Conservation (phyloP, 345 rosid species). For the Laguncularia racemosa region DNA sequence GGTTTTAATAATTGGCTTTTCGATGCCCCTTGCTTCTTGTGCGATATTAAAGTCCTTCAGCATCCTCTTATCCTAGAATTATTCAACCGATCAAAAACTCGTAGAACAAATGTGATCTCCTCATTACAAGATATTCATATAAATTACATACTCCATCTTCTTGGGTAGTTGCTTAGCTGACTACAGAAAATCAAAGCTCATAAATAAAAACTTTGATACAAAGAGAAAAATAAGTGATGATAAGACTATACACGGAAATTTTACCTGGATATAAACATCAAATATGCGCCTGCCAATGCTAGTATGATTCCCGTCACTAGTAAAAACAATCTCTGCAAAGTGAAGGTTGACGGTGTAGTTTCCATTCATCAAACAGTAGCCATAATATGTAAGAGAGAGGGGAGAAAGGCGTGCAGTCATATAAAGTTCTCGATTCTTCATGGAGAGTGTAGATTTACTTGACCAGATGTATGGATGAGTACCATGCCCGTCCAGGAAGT, state of each 20-base stretch:
- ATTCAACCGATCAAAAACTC: not conserved
- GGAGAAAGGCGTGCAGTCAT: not conserved
- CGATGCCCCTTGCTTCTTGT: constrained; percentile 16
- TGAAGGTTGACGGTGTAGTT: constrained; percentile 4
- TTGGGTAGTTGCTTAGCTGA: no score
- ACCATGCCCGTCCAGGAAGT: constrained; percentile 5
- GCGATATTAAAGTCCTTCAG: constrained; percentile 14
- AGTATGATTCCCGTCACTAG: not conserved
- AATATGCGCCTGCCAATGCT: constrained; percentile 14
- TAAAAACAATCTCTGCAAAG: constrained; percentile 11
- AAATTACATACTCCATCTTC: not conserved
- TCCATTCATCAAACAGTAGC: constrained; percentile 6
- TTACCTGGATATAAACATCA: constrained; percentile 10
- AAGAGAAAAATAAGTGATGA: not conserved
- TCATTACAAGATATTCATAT: not conserved
- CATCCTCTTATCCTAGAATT: constrained; percentile 8
- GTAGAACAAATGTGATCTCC: not conserved
- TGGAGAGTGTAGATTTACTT: not conserved
- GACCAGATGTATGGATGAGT: not conserved
- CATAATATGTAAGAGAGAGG: constrained; percentile 7
- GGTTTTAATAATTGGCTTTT: not conserved
- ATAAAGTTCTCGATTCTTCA: not conserved
- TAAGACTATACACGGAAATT: not conserved
- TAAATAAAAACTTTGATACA: not conserved
- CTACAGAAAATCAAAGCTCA: no score